phyloP scores from a whole-genome alignment of 805 yeast genomes.

The Debaryomyces hansenii region DNA sequence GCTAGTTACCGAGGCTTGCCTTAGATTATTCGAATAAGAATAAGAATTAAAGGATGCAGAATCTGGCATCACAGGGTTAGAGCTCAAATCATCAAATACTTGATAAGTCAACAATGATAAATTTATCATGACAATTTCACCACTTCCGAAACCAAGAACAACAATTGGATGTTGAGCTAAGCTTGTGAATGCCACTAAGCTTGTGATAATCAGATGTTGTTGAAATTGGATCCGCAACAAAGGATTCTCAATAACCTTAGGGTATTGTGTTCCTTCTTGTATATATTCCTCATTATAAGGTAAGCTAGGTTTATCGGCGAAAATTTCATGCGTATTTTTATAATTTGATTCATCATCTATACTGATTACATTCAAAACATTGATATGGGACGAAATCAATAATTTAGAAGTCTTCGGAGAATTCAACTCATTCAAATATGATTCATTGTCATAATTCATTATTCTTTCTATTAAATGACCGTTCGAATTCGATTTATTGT shows the following conservation, averaged over 20 bases:
- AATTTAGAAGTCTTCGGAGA: conserved; percentile 31
- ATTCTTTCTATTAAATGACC: conserved; percentile 20
- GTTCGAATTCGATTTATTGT: neutral
- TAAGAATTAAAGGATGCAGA: conserved; percentile 8
- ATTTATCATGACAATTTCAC: conserved; percentile 67
- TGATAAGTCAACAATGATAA: conserved; percentile 46
- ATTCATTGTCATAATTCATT: conserved; percentile 33
- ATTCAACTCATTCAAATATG: conserved; percentile 26
- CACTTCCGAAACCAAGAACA: conserved; percentile 61
- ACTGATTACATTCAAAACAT: conserved; percentile 48
- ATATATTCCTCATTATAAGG: conserved; percentile 18
- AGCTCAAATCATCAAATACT: conserved; percentile 47
- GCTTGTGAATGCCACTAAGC: conserved; percentile 30
- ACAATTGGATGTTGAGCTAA: conserved; percentile 44
- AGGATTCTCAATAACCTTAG: conserved; percentile 44
- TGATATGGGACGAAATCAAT: conserved; percentile 48
- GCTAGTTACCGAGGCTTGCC: conserved; percentile 19
- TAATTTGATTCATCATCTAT: conserved; percentile 28
- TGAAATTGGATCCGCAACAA: conserved; percentile 42
- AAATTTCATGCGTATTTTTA: conserved; percentile 17
- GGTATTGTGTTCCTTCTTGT: neutral
- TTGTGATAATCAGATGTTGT: conserved; percentile 38
- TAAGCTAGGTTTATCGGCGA: conserved; percentile 19
- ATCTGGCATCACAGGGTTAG: conserved; percentile 3
- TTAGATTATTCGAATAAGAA: conserved; percentile 6